Conservation (phyloP, 345 rosid species). For the Citrus sp. region DNA sequence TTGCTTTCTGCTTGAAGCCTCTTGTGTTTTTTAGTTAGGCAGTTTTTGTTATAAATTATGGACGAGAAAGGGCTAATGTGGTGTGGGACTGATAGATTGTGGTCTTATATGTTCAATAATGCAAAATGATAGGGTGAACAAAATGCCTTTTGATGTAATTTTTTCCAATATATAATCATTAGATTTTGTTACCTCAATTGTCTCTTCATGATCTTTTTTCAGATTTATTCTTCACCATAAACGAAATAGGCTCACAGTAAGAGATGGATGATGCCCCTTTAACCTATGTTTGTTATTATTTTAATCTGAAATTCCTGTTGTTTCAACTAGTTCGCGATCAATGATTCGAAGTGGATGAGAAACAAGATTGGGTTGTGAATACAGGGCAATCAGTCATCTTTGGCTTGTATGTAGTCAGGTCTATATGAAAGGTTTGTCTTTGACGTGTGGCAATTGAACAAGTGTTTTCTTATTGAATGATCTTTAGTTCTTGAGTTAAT, state of each 20-base stretch:
- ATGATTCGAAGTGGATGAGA: not conserved
- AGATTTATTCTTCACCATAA: not conserved
- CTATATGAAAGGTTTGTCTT: not conserved
- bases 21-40: not conserved
- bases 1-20: not conserved
- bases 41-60: not conserved
- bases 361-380: not conserved
- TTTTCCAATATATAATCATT: not conserved
- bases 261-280: not conserved
- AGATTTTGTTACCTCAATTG: not conserved
- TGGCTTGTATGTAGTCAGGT: not conserved
- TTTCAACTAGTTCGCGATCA: not conserved
- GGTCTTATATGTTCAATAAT: not conserved
- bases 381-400: not conserved
- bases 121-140: not conserved
- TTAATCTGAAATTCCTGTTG: not conserved
- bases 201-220: not conserved
- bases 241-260: not conserved
- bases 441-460: not conserved
- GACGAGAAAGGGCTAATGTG: not conserved
- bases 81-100: not conserved
- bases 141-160: not conserved
- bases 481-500: not conserved
- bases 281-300: not conserved
- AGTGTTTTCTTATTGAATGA: not conserved